Evolutionary conservation across 1,284 basidiomycete genomes (phyloP).

Genomic region (Ceratobasidium sp.): DNA sequence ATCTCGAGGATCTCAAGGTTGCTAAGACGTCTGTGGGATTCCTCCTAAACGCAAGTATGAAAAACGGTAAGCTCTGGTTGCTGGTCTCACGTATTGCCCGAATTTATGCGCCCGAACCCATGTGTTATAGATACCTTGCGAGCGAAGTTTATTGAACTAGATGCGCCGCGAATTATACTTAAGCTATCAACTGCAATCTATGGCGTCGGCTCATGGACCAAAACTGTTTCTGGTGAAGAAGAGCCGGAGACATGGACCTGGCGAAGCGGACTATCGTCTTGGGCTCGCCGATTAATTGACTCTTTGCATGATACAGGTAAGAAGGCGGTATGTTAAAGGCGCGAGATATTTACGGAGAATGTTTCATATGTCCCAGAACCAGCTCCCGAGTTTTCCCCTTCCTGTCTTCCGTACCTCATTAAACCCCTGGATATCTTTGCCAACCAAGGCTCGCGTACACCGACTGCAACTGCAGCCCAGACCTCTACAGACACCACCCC

Average conservation of each 20-base stretch:
- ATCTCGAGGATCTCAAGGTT: slow-evolving; percentile 71
- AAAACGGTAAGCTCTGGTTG: slow-evolving; percentile 67
- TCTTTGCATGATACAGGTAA: slow-evolving; percentile 55
- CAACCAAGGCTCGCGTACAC: slow-evolving; percentile 51
- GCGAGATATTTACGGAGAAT: too few relatives aligned
- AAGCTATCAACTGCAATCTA: slow-evolving; percentile 75
- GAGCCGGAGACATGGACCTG: slow-evolving; percentile 69
- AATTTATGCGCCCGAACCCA: slow-evolving; percentile 10
- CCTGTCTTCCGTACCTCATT: slow-evolving; percentile 71
- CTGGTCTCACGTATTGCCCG: not conserved
- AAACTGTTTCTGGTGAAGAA: slow-evolving; percentile 50
- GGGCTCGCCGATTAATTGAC: slow-evolving; percentile 77
- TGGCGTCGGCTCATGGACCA: slow-evolving; percentile 69
- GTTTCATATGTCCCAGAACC: too few relatives aligned
- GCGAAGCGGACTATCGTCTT: slow-evolving; percentile 71
- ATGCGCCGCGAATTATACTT: slow-evolving; percentile 72
- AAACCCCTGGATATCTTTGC: slow-evolving; percentile 67
- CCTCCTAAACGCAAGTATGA: slow-evolving; percentile 80
- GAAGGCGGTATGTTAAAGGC: slow-evolving; percentile 40
- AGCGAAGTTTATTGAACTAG: slow-evolving; percentile 69
- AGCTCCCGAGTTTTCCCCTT: slow-evolving; percentile 58
- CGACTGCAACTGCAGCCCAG: slow-evolving; percentile 56
- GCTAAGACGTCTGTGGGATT: slow-evolving; percentile 82
- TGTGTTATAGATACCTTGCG: slow-evolving; percentile 73
- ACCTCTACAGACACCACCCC: slow-evolving; percentile 57